Conservation (phyloP, 2,329 filamentous ascomycete species). For the Dothistroma pini region DNA sequence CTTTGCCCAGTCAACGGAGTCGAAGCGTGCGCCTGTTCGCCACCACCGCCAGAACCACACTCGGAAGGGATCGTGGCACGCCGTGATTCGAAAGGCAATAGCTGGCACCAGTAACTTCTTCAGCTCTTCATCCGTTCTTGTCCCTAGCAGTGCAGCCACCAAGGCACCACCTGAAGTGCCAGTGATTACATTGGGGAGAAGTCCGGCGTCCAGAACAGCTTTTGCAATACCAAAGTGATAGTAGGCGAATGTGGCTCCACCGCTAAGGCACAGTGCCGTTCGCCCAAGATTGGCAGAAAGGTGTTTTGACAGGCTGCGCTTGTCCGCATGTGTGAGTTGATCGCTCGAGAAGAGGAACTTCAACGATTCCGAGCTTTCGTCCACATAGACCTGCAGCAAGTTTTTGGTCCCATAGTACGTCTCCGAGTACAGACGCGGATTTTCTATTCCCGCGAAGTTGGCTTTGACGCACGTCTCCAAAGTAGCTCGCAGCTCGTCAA, state of each 20-base stretch:
- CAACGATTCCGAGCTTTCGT: constrained; percentile 71
- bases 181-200: constrained; percentile 90
- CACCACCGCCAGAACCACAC: constrained; percentile 85
- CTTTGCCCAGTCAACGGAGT: constrained; percentile 85
- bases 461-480: constrained; percentile 93
- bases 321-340: constrained; percentile 67
- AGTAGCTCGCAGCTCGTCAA: constrained; percentile 73
- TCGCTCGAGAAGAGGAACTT: constrained; percentile 65
- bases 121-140: constrained; percentile 86
- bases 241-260: constrained; percentile 91
- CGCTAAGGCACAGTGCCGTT: constrained; percentile 87
- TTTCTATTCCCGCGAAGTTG: constrained; percentile 95
- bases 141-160: constrained; percentile 81
- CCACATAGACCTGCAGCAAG: constrained; percentile 82
- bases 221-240: constrained; percentile 94
- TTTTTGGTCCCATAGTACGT: constrained; percentile 98
- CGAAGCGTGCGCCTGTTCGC: constrained; percentile 88
- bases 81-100: constrained; percentile 77
- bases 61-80: constrained; percentile 72
- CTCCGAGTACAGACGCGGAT: constrained; percentile 90
- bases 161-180: constrained; percentile 93
- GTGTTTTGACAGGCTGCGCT: constrained; percentile 79
- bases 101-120: constrained; percentile 80
- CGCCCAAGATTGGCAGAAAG: constrained; percentile 87
- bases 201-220: constrained; percentile 77